Conservation (phyloP, 768 basidiomycete genomes). For the Hericium alpestre region DNA sequence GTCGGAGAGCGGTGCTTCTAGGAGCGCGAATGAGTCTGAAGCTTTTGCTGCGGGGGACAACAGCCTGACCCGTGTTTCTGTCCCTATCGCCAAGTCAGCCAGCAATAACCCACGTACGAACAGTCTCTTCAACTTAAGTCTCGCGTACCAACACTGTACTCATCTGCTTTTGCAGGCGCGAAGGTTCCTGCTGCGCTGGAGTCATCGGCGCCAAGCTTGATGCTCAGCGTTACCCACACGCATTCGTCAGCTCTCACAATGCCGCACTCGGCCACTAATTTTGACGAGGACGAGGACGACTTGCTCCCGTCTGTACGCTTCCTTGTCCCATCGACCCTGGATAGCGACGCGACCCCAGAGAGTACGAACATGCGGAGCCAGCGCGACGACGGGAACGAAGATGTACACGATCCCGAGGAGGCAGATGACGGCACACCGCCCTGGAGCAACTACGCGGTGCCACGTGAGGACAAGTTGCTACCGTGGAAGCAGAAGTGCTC, state of each 20-base stretch:
- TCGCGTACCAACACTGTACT: not conserved
- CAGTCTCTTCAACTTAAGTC: not conserved
- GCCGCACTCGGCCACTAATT: not conserved
- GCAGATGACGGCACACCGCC: not conserved
- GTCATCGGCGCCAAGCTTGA: not conserved
- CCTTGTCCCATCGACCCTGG: not conserved
- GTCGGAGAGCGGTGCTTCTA: not conserved
- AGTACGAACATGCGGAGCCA: not conserved
- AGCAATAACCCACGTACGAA: not conserved
- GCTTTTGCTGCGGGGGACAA: no score
- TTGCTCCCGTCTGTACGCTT: not conserved
- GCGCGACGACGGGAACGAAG: not conserved
- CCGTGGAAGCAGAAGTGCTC: not conserved
- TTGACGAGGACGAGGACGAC: not conserved
- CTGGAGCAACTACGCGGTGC: not conserved
- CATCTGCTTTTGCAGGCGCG: not conserved
- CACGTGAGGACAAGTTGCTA: not conserved
- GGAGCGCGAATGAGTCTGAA: no score
- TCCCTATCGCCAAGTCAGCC: no score
- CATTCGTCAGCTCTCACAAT: not conserved
- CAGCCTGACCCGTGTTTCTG: no score
- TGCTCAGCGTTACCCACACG: not conserved
- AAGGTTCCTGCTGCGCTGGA: conserved; percentile 1
- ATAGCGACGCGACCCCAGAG: not conserved
- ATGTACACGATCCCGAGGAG: not conserved